Percentiles rank a stretch among this genome's conserved stretches.
These are phyloP conservation scores for Calcarisporium arbuscula DNA, from an alignment of 2,329 filamentous ascomycete genomes.

Conservation along the genomic window DNA sequence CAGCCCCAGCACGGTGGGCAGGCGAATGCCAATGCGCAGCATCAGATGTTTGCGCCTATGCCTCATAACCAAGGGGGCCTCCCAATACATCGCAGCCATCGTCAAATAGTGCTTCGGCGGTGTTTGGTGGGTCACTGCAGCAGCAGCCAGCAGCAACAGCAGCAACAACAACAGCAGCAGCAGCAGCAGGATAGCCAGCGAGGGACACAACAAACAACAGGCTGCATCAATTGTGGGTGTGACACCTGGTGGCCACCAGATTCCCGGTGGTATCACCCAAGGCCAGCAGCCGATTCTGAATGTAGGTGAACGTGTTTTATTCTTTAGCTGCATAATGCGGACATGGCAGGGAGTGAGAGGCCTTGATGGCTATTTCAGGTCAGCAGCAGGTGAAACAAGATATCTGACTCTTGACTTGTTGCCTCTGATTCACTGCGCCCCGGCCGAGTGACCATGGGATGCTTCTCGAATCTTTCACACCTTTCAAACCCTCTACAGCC, in stretches of 20 bases:
- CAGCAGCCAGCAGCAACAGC: constrained; percentile 37
- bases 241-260: constrained; percentile 29
- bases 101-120: constrained; percentile 51
- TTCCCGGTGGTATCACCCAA: constrained; percentile 32
- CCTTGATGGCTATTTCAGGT: too few relatives aligned
- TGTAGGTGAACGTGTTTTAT: constrained; percentile 40
- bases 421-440: too few relatives aligned
- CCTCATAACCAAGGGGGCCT: constrained; percentile 42
- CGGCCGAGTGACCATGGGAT: too few relatives aligned
- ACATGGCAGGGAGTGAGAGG: too few relatives aligned
- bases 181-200: constrained; percentile 59
- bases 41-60: constrained; percentile 53
- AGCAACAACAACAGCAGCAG: constrained; percentile 37
- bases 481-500: too few relatives aligned
- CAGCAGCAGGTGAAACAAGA: too few relatives aligned
- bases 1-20: constrained; percentile 46
- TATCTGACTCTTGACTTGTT: too few relatives aligned
- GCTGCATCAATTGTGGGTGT: constrained; percentile 43
- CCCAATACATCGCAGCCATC: constrained; percentile 49
- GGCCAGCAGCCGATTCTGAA: constrained; percentile 43
- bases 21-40: constrained; percentile 37
- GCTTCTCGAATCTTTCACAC: too few relatives aligned
- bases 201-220: constrained; percentile 32
- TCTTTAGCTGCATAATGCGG: constrained; percentile 8
- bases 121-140: constrained; percentile 64